phyloP scores from a whole-genome alignment of 495 filamentous ascomycete genomes.

The Daldinia grandis region DNA sequence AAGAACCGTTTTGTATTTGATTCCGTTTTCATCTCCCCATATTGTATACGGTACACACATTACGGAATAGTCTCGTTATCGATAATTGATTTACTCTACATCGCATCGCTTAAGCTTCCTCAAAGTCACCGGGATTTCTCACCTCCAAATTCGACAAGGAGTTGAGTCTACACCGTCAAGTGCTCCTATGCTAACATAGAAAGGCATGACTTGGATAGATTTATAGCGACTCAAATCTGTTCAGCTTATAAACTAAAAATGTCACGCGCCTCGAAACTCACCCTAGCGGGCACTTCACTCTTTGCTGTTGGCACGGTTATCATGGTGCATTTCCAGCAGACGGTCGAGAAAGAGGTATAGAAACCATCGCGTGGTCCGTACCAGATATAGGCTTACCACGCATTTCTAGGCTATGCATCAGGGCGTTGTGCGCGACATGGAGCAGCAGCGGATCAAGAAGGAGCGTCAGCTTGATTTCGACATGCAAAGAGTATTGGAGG shows the following conservation, averaged over 20 bases:
- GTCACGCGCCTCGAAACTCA: conserved; percentile 89
- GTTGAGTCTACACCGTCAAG: no score
- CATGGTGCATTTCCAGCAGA: conserved; percentile 90
- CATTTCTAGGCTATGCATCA: conserved; percentile 87
- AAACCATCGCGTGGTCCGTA: not conserved
- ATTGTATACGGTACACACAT: no score
- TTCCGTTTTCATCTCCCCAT: no score
- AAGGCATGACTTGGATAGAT: not conserved
- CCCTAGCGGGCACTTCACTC: conserved; percentile 77
- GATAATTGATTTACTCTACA: conserved; percentile 16
- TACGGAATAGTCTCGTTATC: conserved; percentile 27
- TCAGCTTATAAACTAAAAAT: conserved; percentile 55
- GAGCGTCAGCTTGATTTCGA: conserved; percentile 94
- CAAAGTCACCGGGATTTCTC: not conserved
- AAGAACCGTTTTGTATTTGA: no score
- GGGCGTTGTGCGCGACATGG: conserved; percentile 93
- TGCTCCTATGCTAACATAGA: not conserved
- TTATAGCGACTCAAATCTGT: not conserved
- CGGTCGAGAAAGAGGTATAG: conserved; percentile 82
- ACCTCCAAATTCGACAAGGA: not conserved
- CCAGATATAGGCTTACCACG: not conserved
- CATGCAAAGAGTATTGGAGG: conserved; percentile 82
- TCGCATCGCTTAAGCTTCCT: conserved; percentile 13
- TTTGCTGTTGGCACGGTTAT: conserved; percentile 78
- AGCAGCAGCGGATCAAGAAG: conserved; percentile 87